Base-by-base conservation (phyloP, 2,329 filamentous ascomycete genomes). In the Rachicladosporium sp. region DNA sequence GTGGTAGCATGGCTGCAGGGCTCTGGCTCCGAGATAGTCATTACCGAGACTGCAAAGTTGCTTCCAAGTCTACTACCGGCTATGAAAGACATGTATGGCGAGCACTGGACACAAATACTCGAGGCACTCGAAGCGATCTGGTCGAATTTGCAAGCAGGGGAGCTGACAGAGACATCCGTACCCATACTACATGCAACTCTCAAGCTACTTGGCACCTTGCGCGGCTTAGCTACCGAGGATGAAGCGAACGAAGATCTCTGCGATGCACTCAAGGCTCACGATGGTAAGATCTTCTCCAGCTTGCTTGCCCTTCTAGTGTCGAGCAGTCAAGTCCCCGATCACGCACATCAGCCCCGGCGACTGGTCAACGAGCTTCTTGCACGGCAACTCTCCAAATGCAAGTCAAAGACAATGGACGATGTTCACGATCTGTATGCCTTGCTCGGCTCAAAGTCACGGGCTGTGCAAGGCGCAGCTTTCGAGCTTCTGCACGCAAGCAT, bases 171-270 rank as follows among this genome's bases (percentile, higher is more conserved):
- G 29, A 36, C 36, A 10, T 45, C 42, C 10, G 45, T 60, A 9
- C 34, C 55, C 1, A 40, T 80, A 19, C 65, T 87, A 0, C 72
- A 88, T 53, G 71, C 81, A 4, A 84, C 84, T 0, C 66, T 95
- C 19, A 81, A 79, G 53, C 66, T 96, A 0, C 76, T 80, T 43
- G 68, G 68, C 10, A 67, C 68, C 1, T 57, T 96, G 2, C 73
- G 77, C 46, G 67, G 65, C 2, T 60, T 89, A 0, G 61, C 64
- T 1, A 54, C 54, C 12, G 54, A 54, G 6, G 68, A 76, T 11
- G 81, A 88, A 11, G 71, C 80, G 2, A 95, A 94, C 46, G 89
- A 96, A 46, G 89, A 96, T 56, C 69, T 95, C 1, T 64, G 77
- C 10, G 88, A 95, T 52, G 76, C 77, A 0, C 72, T 89, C 53